Conservation (phyloP, 805 yeast species). For the Saturnispora kantuleensis region DNA sequence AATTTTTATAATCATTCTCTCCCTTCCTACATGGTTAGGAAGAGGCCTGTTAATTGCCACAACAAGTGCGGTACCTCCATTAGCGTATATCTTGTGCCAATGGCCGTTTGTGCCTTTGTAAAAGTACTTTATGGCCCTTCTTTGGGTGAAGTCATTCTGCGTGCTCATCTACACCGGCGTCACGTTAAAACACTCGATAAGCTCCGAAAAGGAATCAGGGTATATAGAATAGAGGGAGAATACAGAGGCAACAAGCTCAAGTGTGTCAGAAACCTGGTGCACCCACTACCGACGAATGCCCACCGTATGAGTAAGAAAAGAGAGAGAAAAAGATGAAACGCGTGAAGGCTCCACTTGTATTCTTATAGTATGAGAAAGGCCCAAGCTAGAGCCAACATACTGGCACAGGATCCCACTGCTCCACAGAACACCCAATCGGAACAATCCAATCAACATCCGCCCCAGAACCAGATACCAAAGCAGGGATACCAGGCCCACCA, state of each 20-base stretch:
- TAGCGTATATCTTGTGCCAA: neutral
- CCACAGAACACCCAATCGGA: neutral
- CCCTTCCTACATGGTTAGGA: neutral
- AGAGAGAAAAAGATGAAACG: neutral
- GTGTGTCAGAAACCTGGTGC: too few species aligned
- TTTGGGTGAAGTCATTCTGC: neutral
- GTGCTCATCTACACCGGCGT: neutral
- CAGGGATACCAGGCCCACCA: too few species aligned
- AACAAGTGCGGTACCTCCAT: neutral
- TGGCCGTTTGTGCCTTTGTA: neutral
- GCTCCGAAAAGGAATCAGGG: neutral
- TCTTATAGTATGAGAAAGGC: conserved; percentile 14
- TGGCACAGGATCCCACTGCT: conserved; percentile 13
- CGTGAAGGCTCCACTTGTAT: neutral
- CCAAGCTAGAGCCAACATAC: conserved; percentile 19
- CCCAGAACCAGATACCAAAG: neutral
- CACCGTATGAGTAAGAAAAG: neutral
- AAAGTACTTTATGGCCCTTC: neutral
- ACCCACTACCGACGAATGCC: too few species aligned
- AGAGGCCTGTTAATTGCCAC: neutral
- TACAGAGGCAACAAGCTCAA: too few species aligned
- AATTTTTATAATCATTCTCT: neutral
- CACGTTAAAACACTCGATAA: too few species aligned
- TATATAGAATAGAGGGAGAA: too few species aligned
- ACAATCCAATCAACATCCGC: neutral